These are phyloP conservation scores for Grifola frondosa DNA, from an alignment of 1,284 basidiomycete species.

Conservation along the genomic window DNA sequence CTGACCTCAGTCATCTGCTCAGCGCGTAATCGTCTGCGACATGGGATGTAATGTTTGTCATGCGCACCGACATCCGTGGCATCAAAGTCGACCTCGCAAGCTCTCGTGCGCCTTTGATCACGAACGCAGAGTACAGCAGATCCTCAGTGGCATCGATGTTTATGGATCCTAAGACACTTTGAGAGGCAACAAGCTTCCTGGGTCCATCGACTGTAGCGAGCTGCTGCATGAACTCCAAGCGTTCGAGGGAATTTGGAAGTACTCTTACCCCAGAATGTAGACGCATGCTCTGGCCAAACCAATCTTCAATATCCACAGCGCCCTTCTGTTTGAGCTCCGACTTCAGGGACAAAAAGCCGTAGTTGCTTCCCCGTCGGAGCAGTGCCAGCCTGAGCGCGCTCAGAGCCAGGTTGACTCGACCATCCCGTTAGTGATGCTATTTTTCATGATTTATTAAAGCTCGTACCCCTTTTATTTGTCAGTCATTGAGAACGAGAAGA, in stretches of 20 bases:
- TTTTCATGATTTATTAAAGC: too few species aligned
- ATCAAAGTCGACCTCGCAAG: constrained; percentile 19
- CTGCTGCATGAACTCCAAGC: constrained; percentile 27
- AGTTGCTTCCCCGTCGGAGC: too few species aligned
- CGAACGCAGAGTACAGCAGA: constrained; percentile 8
- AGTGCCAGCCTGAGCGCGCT: too few species aligned
- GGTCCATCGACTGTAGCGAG: constrained; percentile 25
- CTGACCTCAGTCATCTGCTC: not conserved
- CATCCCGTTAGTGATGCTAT: too few species aligned
- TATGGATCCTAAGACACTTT: too few species aligned
- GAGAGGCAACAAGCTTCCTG: too few species aligned
- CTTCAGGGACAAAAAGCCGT: too few species aligned
- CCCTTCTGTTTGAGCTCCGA: constrained; percentile 34
- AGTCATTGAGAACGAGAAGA: too few species aligned
- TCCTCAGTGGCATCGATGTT: too few species aligned
- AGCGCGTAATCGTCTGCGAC: constrained; percentile 23
- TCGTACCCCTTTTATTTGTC: too few species aligned
- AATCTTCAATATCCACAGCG: constrained; percentile 31
- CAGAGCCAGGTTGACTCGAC: too few species aligned
- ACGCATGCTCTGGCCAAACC: constrained; percentile 31
- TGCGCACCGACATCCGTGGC: constrained; percentile 19
- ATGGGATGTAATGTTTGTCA: constrained; percentile 22
- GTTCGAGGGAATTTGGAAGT: constrained; percentile 33
- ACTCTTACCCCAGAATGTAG: constrained; percentile 26
- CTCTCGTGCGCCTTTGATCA: constrained; percentile 15